A percentile compares a stretch with the other conserved stretches of the same genome.
Conservation (phyloP, 805 yeast species). For the Suhomyces canberraensis region DNA sequence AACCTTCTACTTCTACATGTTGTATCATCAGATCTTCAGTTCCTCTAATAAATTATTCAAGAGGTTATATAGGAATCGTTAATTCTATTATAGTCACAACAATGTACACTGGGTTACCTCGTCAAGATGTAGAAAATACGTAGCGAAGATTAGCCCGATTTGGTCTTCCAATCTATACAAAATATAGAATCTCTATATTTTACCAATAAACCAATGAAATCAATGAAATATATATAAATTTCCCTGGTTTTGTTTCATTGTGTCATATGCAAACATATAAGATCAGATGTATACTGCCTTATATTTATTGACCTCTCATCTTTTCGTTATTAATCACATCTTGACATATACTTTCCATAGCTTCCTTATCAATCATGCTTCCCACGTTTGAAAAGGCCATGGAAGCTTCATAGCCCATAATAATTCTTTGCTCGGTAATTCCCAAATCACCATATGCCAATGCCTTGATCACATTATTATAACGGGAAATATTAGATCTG, state of each 20-base stretch:
- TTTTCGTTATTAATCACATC: conserved; percentile 70
- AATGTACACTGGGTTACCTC: too few species aligned
- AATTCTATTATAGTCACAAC: too few species aligned
- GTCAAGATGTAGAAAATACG: too few species aligned
- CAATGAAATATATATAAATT: too few species aligned
- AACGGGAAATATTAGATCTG: conserved; percentile 76
- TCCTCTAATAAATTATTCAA: conserved; percentile 2
- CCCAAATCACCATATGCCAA: conserved; percentile 84
- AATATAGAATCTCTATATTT: too few species aligned
- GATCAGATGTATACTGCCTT: too few species aligned
- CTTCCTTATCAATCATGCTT: conserved; percentile 49
- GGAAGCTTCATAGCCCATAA: conserved; percentile 86
- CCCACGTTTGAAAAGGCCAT: conserved; percentile 61
- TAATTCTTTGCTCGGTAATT: conserved; percentile 75
- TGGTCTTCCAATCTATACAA: too few species aligned
- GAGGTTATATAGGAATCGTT: neutral
- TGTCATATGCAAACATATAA: too few species aligned
- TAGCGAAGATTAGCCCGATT: too few species aligned
- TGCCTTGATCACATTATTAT: conserved; percentile 79
- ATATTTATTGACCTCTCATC: conserved; percentile 62
- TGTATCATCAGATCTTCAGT: conserved; percentile 2
- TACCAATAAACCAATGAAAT: too few species aligned
- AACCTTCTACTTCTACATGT: too few species aligned
- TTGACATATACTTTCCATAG: conserved; percentile 68
- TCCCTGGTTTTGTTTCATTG: too few species aligned